Base-by-base conservation (phyloP, 2,329 filamentous ascomycete genomes). In the Mycosphaerella sp. region DNA sequence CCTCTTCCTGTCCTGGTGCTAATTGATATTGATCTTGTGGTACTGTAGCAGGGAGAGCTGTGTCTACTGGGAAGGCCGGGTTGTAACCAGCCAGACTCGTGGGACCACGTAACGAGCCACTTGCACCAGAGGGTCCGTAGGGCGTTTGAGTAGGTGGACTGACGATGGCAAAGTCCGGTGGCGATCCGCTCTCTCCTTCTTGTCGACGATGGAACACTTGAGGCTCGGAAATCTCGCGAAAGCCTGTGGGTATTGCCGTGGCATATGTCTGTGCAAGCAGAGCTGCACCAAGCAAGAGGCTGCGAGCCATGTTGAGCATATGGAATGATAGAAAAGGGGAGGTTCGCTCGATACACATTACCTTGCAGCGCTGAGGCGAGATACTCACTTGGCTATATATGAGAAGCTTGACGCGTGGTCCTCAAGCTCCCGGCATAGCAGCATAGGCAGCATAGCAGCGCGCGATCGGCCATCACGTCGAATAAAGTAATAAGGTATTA, bases 11-110 rank as follows among this genome's bases (percentile, higher is more conserved):
- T n/a, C 66, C 69, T 4, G 65, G 62, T 29, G 66, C 70, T 8
- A 72, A 59, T 48, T 70, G 62, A 49, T 69, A 73, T 8, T 72
- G 65, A n/a, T 62, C 59, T 9, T 67, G 56, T 11, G 69, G 64
- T 23, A 73, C 63, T 7, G 64, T 64, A 6, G 65, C 71, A 3
- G 69, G 64, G 21, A 69, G 54, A 7, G 58, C 45, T 1, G 55
- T 69, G 8, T 67, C 64, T 23, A 69, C 58, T 8, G 64, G 60
- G 31, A 68, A 68, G 2, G 63, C 63, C n/a, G 69, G 53, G 36
- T 64, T 66, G 55, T 67, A 71, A 4, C 71, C 72, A 10, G 61
- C 56, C 6, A 73, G 61, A 9, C 62, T 59, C 3, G 61, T 57
- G 3, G 66, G 60, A 2, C 70, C 71, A 36, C 70, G 64, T 6